Evolutionary conservation across 352 stramenopile species (phyloP).

Genomic region (Globisporangium apiculatum): DNA sequence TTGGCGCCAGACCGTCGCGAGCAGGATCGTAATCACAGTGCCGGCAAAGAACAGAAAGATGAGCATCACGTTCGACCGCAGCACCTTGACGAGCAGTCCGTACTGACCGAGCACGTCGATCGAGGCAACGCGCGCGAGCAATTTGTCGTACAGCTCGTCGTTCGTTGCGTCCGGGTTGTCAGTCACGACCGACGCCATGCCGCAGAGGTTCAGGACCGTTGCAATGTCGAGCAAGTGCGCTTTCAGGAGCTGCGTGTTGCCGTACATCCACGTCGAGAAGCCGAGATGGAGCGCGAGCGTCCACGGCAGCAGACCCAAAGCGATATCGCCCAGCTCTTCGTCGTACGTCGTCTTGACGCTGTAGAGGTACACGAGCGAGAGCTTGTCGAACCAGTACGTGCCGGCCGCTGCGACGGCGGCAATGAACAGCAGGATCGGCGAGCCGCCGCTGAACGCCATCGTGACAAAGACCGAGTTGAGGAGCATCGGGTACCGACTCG

Average conservation of each 20-base stretch:
- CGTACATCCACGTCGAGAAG: slow-evolving; percentile 83
- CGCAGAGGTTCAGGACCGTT: slow-evolving; percentile 30
- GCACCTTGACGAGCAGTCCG: slow-evolving; percentile 61
- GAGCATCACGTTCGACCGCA: slow-evolving; percentile 66
- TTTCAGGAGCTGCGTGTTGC: slow-evolving; percentile 61
- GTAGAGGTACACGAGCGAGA: slow-evolving; percentile 68
- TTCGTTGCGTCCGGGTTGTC: slow-evolving; percentile 18
- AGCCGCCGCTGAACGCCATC: slow-evolving; percentile 74
- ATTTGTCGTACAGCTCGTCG: slow-evolving; percentile 36
- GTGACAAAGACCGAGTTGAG: slow-evolving; percentile 85
- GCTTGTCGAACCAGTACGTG: slow-evolving; percentile 81
- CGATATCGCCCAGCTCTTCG: slow-evolving; percentile 59
- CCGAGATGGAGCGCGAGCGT: slow-evolving; percentile 57
- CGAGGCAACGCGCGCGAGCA: slow-evolving; percentile 27
- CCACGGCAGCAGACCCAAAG: slow-evolving; percentile 55
- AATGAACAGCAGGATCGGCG: slow-evolving; percentile 74
- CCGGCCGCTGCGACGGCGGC: slow-evolving; percentile 44
- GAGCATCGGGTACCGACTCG: slow-evolving; percentile 73
- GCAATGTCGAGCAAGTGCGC: slow-evolving; percentile 40
- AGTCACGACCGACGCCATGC: not conserved
- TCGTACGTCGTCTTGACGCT: slow-evolving; percentile 78
- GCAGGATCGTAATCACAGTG: slow-evolving; percentile 10
- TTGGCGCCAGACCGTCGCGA: slow-evolving; percentile 46
- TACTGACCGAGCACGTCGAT: slow-evolving; percentile 46
- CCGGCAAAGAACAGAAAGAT: slow-evolving; percentile 56